phyloP scores from a whole-genome alignment of 371 early-diverging fungal genomes.

The Mucor piriformis region DNA sequence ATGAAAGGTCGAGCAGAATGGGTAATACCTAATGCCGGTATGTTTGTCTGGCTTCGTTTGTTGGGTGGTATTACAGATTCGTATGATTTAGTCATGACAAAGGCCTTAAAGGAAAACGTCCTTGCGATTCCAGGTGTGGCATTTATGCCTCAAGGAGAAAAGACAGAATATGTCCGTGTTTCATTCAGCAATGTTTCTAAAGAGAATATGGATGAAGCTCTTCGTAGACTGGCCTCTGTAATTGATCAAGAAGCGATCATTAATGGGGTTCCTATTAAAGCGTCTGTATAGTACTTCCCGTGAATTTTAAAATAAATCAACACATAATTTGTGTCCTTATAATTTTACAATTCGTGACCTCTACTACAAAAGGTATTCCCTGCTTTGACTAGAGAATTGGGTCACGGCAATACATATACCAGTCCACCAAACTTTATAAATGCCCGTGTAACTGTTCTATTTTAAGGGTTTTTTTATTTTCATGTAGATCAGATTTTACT shows the following conservation, averaged over 20 bases:
- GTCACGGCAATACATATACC: too few species aligned
- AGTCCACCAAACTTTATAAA: too few species aligned
- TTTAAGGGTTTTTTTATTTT: too few species aligned
- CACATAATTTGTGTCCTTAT: too few species aligned
- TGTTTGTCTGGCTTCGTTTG: slow-evolving; percentile 86
- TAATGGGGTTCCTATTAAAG: not conserved
- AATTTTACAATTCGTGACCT: too few species aligned
- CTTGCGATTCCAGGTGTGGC: slow-evolving; percentile 73
- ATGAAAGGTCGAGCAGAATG: slow-evolving; percentile 69
- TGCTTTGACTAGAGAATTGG: too few species aligned
- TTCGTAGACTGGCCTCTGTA: slow-evolving; percentile 55
- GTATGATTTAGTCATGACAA: slow-evolving; percentile 60
- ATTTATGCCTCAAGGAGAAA: slow-evolving; percentile 28
- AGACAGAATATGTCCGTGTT: slow-evolving; percentile 54
- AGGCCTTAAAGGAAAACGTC: slow-evolving; percentile 72
- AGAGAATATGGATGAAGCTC: slow-evolving; percentile 66
- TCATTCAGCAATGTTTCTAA: slow-evolving; percentile 66
- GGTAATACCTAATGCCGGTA: slow-evolving; percentile 70
- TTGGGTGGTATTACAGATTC: slow-evolving; percentile 66
- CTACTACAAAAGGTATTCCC: too few species aligned
- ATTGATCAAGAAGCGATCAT: slow-evolving; percentile 24
- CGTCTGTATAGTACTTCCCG: too few species aligned
- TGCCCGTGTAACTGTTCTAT: too few species aligned
- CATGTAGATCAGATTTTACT: too few species aligned
- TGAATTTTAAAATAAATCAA: too few species aligned